These are phyloP conservation scores for Fragilaria crotonensis DNA, from an alignment of 108 stramenopile species.

Conservation along the genomic window DNA sequence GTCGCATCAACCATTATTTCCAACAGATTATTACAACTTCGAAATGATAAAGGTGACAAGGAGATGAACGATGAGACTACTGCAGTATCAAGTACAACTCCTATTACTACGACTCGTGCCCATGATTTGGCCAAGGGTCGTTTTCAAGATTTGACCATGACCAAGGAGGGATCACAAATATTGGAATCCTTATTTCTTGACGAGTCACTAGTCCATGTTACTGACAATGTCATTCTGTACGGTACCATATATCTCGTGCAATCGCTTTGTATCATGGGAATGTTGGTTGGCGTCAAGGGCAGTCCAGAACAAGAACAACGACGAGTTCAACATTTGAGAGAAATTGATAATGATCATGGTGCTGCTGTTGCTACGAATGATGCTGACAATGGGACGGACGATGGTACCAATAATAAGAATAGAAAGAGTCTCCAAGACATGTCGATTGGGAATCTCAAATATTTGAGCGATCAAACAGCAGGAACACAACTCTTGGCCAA, in stretches of 20 bases:
- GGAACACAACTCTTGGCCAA: conserved; percentile 41
- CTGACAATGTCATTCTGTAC: conserved; percentile 24
- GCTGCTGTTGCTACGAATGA: too few relatives aligned
- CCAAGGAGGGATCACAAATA: conserved; percentile 21
- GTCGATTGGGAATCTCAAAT: conserved; percentile 42
- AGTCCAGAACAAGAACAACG: conserved; percentile 30
- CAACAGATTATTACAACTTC: background rate
- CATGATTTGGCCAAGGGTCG: conserved; percentile 11
- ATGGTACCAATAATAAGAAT: conserved; percentile 21
- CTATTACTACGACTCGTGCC: background rate
- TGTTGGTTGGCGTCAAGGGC: conserved; percentile 55
- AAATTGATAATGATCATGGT: conserved; percentile 10
- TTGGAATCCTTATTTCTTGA: conserved; percentile 40
- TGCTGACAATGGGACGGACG: too few relatives aligned
- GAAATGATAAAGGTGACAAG: too few relatives aligned
- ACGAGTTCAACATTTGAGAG: conserved; percentile 47
- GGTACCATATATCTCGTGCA: conserved; percentile 50
- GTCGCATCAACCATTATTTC: background rate
- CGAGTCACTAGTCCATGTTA: background rate
- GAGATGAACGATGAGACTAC: background rate
- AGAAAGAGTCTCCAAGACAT: conserved; percentile 22
- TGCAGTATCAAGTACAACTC: background rate
- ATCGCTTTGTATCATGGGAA: conserved; percentile 52
- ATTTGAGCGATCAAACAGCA: conserved; percentile 23
- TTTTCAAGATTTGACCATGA: conserved; percentile 45